phyloP scores from a whole-genome alignment of 805 yeast genomes.

The Nakazawaea holstii region DNA sequence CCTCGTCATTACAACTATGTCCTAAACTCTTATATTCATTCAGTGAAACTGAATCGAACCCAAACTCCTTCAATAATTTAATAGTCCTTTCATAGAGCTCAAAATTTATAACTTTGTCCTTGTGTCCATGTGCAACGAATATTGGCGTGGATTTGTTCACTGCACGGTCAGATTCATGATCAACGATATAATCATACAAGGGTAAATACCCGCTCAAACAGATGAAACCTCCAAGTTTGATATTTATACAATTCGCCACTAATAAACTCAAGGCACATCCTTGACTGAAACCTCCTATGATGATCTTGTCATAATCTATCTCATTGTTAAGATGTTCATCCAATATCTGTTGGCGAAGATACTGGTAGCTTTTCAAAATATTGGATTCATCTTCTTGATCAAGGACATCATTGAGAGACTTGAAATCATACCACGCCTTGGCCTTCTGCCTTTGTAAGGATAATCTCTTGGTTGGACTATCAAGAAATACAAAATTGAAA shows the following conservation, averaged over 20 bases:
- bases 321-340: constrained; percentile 8
- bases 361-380: constrained; percentile 6
- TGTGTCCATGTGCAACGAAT: constrained; percentile 9
- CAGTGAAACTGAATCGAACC: background rate
- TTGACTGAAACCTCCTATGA: constrained; percentile 13
- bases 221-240: constrained; percentile 10
- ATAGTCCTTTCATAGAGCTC: constrained; percentile 8
- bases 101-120: constrained; percentile 10
- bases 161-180: constrained; percentile 1
- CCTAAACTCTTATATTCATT: constrained; percentile 5
- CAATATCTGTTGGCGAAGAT: constrained; percentile 1
- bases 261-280: constrained; percentile 12
- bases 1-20: constrained; percentile 11
- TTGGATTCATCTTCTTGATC: constrained; percentile 9
- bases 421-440: constrained; percentile 12
- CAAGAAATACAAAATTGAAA: constrained; percentile 10
- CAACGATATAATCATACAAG: constrained; percentile 5
- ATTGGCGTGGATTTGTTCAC: constrained; percentile 7
- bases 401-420: constrained; percentile 6
- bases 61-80: constrained; percentile 5
- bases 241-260: constrained; percentile 1
- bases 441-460: constrained; percentile 8
- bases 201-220: constrained; percentile 11
- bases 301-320: constrained; percentile 9
- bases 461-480: constrained; percentile 10